Conservation (phyloP, 2,329 filamentous ascomycete species). For the Cytospora mali region DNA sequence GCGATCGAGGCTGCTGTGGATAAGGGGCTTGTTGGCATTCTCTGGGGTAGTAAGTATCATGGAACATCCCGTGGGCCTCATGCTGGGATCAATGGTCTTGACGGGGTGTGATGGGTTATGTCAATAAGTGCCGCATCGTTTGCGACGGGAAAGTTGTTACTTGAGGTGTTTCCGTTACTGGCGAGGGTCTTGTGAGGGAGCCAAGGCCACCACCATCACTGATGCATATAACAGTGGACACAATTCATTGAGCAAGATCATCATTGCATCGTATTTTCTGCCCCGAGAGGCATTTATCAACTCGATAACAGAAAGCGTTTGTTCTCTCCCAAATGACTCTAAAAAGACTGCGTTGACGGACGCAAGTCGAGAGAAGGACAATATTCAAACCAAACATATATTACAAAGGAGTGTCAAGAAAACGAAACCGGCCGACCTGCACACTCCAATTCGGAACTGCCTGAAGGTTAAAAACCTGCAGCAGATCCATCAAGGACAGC, state of each 20-base stretch:
- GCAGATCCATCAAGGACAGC: neutral
- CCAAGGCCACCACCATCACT: neutral
- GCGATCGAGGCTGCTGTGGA: slow-evolving; percentile 3
- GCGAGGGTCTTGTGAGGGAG: neutral
- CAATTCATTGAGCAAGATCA: neutral
- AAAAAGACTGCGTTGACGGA: slow-evolving; percentile 2
- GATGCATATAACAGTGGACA: neutral
- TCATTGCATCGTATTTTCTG: slow-evolving; percentile 9
- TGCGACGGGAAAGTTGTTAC: neutral
- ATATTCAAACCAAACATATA: slow-evolving; percentile 5
- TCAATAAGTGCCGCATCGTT: slow-evolving; percentile 1
- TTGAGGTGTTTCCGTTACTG: neutral
- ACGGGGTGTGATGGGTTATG: neutral
- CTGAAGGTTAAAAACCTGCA: neutral
- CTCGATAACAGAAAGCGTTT: neutral
- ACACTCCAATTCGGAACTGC: neutral
- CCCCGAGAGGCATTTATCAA: neutral
- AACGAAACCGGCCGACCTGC: slow-evolving; percentile 5
- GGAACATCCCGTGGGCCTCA: neutral
- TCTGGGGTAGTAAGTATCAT: neutral
- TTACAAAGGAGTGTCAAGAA: slow-evolving; percentile 27
- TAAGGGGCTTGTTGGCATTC: neutral
- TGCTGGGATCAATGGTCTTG: neutral
- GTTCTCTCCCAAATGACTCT: slow-evolving; percentile 6
- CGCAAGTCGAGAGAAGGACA: neutral